Base-by-base conservation (phyloP, 306 rosid genomes). In the Lagenaria siceraria region DNA sequence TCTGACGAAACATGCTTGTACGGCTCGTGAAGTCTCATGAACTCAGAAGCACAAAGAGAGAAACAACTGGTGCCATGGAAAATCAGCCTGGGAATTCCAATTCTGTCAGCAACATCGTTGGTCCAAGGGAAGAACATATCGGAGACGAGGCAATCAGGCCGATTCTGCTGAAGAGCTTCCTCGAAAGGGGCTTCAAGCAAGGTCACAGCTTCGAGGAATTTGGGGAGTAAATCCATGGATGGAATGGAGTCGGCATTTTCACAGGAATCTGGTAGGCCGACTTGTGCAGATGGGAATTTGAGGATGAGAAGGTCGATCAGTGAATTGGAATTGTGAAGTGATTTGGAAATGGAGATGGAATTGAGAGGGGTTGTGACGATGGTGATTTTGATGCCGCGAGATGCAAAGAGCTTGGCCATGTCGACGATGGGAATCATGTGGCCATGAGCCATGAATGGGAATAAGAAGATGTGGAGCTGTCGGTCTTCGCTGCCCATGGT, bases 41-140 rank as follows among this genome's bases (percentile, higher is more conserved):
- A 78, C 4, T 81, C 86, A 0, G 1, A 17, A 7, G 82, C 80
- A 62, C 88, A 85, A 0, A 80, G 10, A 4, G 93, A 79, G 46
- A 90, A 86, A 73, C 64, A 86, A 2, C 93, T 75, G 0, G 80
- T 55, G 0, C 92, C 96, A 18, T 85, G 85, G 24, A 92, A 92
- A 54, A 84, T 83, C 29, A 90, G 21, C 84, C 91, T 81, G 0
- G 94, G 97, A 74, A 92, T 86, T 0, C 81, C 82, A 15, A 80
- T 73, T 29, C 85, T 87, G 0, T 82, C 80, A 0, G 94, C 90
- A 2, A 86, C 77, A 27, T 89, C 86, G 0, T 72, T 64, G 0
- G 85, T 71, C 89, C 89, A 87, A 0, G 92, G 88, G 74, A 80
- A 88, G 63, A 86, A 80, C 59, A 54, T 56, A 77, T 85, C 96